phyloP scores from a whole-genome alignment of 768 basidiomycete species.

The Boletus vermiculosoides region DNA sequence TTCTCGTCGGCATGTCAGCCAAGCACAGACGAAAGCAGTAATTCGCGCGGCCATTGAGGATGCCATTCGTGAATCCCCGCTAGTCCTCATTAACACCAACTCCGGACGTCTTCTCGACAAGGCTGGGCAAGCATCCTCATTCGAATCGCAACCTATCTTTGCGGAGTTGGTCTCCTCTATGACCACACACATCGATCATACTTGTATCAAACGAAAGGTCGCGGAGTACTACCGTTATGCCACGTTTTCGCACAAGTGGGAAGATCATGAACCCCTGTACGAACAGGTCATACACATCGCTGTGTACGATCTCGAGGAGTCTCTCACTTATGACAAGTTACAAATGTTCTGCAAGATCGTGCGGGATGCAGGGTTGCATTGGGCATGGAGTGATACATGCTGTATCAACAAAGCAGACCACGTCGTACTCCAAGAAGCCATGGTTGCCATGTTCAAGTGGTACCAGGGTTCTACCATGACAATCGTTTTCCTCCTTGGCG shows the following conservation, averaged over 20 bases:
- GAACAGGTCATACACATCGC: not conserved
- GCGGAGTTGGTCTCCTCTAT: not conserved
- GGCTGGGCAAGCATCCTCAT: not conserved
- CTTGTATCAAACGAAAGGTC: not conserved
- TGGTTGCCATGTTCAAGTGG: conserved; percentile 11
- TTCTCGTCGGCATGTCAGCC: not conserved
- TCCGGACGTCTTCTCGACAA: not conserved
- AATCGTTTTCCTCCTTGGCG: conserved; percentile 2
- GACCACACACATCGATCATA: not conserved
- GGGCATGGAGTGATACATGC: conserved; percentile 12
- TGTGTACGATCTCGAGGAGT: conserved; percentile 3
- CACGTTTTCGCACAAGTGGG: conserved; percentile 5
- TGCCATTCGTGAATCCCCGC: not conserved
- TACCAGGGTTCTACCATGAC: conserved; percentile 3
- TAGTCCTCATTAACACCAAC: not conserved
- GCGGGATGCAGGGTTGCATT: not conserved
- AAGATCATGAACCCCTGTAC: conserved; percentile 1
- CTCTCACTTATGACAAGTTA: not conserved
- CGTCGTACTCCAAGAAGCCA: conserved; percentile 1
- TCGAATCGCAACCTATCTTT: not conserved
- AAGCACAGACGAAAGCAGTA: not conserved
- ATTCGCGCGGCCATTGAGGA: not conserved
- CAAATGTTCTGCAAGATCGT: conserved; percentile 6
- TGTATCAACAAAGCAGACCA: conserved; percentile 6
- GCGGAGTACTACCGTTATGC: conserved; percentile 2